Base-by-base conservation (phyloP, 768 basidiomycete genomes). In the Pulveroboletus sp. region DNA sequence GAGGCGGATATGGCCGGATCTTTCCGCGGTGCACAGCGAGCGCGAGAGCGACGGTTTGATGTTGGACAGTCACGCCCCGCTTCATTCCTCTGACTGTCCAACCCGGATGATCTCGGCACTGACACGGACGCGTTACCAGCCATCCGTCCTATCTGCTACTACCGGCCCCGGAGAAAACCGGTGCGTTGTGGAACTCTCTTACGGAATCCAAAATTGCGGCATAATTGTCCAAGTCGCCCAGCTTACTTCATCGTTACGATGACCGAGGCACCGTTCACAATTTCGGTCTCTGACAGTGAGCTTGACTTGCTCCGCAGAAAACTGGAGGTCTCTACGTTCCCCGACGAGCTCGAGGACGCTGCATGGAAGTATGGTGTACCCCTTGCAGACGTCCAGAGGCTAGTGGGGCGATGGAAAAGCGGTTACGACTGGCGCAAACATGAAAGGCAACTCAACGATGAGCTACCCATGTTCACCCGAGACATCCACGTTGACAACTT, bases 401-500 rank as follows among this genome's bases (percentile, higher is more conserved):
- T 83, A 1, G 67, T 73, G 0, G 66, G 65, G 5, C 67, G 71
- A 37, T 85, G 83, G 83, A 72, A 69, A 57, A 62, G 70, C 45
- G 76, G 72, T 0, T 82, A 75, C 52, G 73, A 83, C 65, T 85
- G 83, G 81, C 68, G 73, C 50, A 74, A 67, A 45, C 61, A 78
- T 14, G 81, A 85, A 58, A 69, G 66, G 0, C 61, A 61, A 12
- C 63, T 85, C 51, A 83, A 85, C 55, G 61, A 63, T 3, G 71
- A 74, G 39, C 52, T 85, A 1, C 78, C 81, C 1, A 79, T 81
- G 64, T 84, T 78, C 59, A 81, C 74, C 1, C 62, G 71, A 15
- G 74, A 78, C 37, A 73, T 84, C 27, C 61, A 69, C 1, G 73
- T 83, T 2, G 74, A 74, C 10, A 71, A 69, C 3, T 75, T 74